These are phyloP conservation scores for Pichia occidentalis DNA, from an alignment of 805 yeast species.

Conservation along the genomic window DNA sequence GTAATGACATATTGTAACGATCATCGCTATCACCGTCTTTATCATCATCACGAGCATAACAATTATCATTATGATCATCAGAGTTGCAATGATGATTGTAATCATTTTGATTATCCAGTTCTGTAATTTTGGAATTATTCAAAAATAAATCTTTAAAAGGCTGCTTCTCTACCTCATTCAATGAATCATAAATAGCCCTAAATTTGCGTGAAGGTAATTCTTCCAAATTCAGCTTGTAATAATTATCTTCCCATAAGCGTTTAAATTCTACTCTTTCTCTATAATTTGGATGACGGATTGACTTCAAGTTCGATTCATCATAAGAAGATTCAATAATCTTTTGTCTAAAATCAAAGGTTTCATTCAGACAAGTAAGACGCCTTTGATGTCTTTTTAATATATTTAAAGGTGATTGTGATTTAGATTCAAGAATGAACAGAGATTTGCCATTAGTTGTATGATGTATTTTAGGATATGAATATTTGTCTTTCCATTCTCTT, in stretches of 20 bases:
- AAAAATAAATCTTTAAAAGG: neutral
- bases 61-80: too few relatives aligned
- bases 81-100: too few relatives aligned
- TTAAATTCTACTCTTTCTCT: constrained; percentile 22
- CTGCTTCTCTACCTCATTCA: constrained; percentile 4
- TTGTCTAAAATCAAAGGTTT: constrained; percentile 28
- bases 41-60: constrained; percentile 1
- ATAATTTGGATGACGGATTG: constrained; percentile 12
- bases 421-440: constrained; percentile 65
- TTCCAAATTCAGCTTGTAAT: constrained; percentile 11
- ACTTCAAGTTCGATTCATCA: neutral
- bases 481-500: constrained; percentile 63
- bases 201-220: constrained; percentile 8
- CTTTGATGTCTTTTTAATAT: constrained; percentile 24
- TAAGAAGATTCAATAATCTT: constrained; percentile 26
- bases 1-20: too few relatives aligned
- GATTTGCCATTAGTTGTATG: constrained; percentile 68
- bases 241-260: constrained; percentile 19
- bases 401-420: constrained; percentile 15
- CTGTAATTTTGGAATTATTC: neutral
- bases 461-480: constrained; percentile 52
- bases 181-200: constrained; percentile 3
- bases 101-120: too few relatives aligned
- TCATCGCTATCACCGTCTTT: too few relatives aligned
- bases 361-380: constrained; percentile 27